Evolutionary conservation across 305 asterid genomes (phyloP), one percentile per base, ranked within the genome.

Genomic region (Fraxinus angustifolia): DNA sequence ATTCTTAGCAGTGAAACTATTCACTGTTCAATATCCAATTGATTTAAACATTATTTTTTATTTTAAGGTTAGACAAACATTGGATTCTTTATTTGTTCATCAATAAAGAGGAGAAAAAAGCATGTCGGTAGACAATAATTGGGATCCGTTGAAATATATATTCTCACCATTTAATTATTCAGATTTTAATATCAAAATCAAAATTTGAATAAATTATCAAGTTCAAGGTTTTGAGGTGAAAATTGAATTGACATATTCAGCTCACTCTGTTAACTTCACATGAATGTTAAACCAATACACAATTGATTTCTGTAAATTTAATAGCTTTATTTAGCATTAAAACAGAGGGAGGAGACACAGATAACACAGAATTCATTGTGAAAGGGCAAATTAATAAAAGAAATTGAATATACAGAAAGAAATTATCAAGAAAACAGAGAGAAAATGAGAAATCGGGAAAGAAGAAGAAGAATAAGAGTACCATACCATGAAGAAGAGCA

Each of bases 401-500:
- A 56, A 16, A 0, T 40, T 16, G 23, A 56, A 56, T 16, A 4
- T 12, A 16, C 8, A 50, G 17, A 31, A 31, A 58, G 30, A 19
- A 19, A 50, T 14, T 16, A 50, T 3, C 19, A 60, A 60, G 19
- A 17, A 21, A n/a, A 21, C 7, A 31, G 34, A 31, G 34, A 31
- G 70, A 60, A 78, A 0, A 35, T 3, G 2, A 35, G 71, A 19
- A 16, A 31, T 33, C 3, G 45, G 40, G n/a, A 77, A 23, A 23
- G 26, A 31, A 31, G 34, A 31, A 3, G 34, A 81, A 11, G 73
- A 3, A 78, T 33, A 16, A 42, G 56, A 4, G 48, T 28, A 2
- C 50, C 3, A 75, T 92, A 92, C 97, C 97, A 75, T 92, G 97
- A 65, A 92, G 95, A 74, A 91, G 92, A 21, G 94, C 89, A 53